Conservation (phyloP, 768 basidiomycete species). For the Lentinula sp. region DNA sequence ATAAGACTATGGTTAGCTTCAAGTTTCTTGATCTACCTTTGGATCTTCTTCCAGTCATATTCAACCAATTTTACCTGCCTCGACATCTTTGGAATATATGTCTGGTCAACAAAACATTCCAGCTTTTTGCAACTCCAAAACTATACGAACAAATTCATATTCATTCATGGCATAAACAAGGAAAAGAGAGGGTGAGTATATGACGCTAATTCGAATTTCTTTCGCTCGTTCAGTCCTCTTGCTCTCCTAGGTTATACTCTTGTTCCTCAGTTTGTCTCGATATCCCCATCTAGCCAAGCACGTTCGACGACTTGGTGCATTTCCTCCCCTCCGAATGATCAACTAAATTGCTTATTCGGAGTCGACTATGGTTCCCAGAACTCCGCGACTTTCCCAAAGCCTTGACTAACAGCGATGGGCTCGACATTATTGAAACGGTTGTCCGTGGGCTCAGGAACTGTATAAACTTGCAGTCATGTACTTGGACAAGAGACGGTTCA, state of each 20-base stretch:
- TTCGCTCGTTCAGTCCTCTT: not conserved
- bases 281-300: constrained; percentile 51
- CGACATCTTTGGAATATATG: constrained; percentile 46
- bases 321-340: not conserved
- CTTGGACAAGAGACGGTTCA: constrained; percentile 80
- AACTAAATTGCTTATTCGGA: not conserved
- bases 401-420: constrained; percentile 21
- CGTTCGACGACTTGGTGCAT: constrained; percentile 55
- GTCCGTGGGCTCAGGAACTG: constrained; percentile 55
- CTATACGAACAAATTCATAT: constrained; percentile 59
- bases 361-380: constrained; percentile 31
- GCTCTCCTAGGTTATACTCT: constrained; percentile 41
- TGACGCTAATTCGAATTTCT: not conserved
- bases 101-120: constrained; percentile 54
- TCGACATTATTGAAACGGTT: constrained; percentile 33
- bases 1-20: not conserved
- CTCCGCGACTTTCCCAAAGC: constrained; percentile 71
- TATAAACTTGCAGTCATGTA: constrained; percentile 51
- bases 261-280: constrained; percentile 57
- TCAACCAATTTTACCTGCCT: constrained; percentile 44
- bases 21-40: constrained; percentile 47
- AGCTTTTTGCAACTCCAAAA: constrained; percentile 37
- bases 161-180: constrained; percentile 66
- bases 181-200: constrained; percentile 47
- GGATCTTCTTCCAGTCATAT: constrained; percentile 55